These are phyloP conservation scores for Ajuga chamaepitys DNA, from an alignment of 257 asterid species.

Conservation along the genomic window DNA sequence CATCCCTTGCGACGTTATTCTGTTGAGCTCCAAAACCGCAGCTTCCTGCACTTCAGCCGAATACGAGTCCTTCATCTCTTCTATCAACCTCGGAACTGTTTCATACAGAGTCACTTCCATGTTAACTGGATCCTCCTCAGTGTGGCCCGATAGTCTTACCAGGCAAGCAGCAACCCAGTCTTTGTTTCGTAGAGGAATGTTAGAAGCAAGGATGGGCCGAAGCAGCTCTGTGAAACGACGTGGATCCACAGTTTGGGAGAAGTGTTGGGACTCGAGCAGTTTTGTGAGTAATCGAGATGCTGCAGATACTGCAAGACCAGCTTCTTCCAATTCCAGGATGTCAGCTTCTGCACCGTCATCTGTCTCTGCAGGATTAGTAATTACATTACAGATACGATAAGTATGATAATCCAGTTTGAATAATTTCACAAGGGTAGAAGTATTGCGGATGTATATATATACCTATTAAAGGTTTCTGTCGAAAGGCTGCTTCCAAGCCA, in stretches of 20 bases:
- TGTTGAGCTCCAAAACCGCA: constrained; percentile 69
- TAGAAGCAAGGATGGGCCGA: constrained; percentile 42
- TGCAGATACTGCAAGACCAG: constrained; percentile 60
- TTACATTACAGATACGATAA: not conserved
- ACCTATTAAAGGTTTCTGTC: constrained; percentile 51
- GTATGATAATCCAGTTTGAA: not conserved
- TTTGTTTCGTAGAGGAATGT: constrained; percentile 52
- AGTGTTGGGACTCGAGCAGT: constrained; percentile 43
- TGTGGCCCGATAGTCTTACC: constrained; percentile 44
- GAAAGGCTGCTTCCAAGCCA: constrained; percentile 55
- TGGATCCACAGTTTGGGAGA: constrained; percentile 24
- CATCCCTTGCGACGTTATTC: constrained; percentile 59
- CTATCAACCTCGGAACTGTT: constrained; percentile 69
- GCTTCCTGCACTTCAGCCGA: constrained; percentile 49
- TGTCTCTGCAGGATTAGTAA: constrained; percentile 23
- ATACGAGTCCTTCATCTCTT: constrained; percentile 40
- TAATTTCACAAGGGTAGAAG: no score
- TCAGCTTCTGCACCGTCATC: constrained; percentile 30
- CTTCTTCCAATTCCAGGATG: constrained; percentile 64
- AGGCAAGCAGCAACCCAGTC: constrained; percentile 84
- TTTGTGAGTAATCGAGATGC: constrained; percentile 60
- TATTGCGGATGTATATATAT: not conserved
- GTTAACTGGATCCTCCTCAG: constrained; percentile 34
- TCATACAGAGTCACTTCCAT: constrained; percentile 65
- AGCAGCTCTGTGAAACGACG: constrained; percentile 40